phyloP scores from a whole-genome alignment of 2,329 filamentous ascomycete species.

The Capronia coronata region DNA sequence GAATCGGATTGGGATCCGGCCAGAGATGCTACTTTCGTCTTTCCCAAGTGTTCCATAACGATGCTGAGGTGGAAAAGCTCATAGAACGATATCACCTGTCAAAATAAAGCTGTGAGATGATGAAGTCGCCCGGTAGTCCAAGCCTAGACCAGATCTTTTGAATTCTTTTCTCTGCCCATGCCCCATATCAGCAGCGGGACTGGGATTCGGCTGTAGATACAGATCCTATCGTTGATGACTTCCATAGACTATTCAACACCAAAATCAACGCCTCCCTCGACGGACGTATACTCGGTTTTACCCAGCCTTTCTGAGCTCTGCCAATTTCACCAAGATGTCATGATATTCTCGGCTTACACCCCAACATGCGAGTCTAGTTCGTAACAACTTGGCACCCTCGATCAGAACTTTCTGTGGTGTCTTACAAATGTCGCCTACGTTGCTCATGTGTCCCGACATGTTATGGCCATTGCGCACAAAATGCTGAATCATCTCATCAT shows the following conservation, averaged over 20 bases:
- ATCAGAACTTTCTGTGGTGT: slow-evolving; percentile 23
- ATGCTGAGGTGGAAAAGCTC: slow-evolving; percentile 53
- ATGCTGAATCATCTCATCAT: slow-evolving; percentile 53
- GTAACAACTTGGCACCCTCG: slow-evolving; percentile 24
- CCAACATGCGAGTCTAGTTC: slow-evolving; percentile 31
- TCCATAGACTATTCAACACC: too few relatives aligned
- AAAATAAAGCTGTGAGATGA: too few relatives aligned
- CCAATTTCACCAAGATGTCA: slow-evolving; percentile 33
- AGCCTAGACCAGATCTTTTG: too few relatives aligned
- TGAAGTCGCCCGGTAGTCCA: too few relatives aligned
- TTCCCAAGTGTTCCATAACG: slow-evolving; percentile 64
- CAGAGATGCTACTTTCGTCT: slow-evolving; percentile 53
- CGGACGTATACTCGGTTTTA: slow-evolving; percentile 3
- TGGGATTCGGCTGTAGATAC: too few relatives aligned
- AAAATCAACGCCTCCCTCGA: too few relatives aligned
- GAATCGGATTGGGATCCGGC: slow-evolving; percentile 58
- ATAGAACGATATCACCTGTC: too few relatives aligned
- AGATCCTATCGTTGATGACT: too few relatives aligned
- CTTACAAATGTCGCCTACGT: slow-evolving; percentile 43
- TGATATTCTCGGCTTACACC: slow-evolving; percentile 34
- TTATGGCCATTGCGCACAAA: slow-evolving; percentile 47
- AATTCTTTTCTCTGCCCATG: too few relatives aligned
- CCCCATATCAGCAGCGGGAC: too few relatives aligned
- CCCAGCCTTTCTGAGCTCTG: slow-evolving; percentile 27
- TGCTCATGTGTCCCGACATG: slow-evolving; percentile 48